Percentiles rank a stretch among this genome's conserved stretches.
phyloP scores from a whole-genome alignment of 768 basidiomycete species.

The Lactarius sanguifluus region DNA sequence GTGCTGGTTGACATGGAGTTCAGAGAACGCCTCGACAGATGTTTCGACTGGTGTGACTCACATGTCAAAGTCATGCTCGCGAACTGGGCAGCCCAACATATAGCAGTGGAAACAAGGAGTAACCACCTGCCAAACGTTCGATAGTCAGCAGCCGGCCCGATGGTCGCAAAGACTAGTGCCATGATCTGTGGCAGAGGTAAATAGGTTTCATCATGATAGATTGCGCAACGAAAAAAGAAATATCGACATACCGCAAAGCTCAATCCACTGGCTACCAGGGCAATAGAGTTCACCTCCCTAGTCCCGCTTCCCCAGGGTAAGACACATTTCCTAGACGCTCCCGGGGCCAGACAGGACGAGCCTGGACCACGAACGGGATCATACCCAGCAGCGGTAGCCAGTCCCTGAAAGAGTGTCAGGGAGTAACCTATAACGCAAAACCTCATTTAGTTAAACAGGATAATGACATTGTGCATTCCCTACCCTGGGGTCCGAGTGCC shows the following conservation, averaged over 20 bases:
- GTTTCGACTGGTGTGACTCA: slow-evolving; percentile 35
- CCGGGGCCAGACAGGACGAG: slow-evolving; percentile 55
- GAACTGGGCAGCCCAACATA: slow-evolving; percentile 81
- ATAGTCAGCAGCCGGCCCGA: slow-evolving; percentile 66
- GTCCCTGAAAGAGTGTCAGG: slow-evolving; percentile 69
- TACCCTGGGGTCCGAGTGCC: slow-evolving; percentile 60
- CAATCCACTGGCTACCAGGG: slow-evolving; percentile 72
- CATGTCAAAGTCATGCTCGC: slow-evolving; percentile 73
- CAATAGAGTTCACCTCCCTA: slow-evolving; percentile 69
- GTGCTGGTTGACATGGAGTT: slow-evolving; percentile 40
- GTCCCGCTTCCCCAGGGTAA: slow-evolving; percentile 72
- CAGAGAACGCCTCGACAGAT: neutral
- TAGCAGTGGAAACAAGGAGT: slow-evolving; percentile 60
- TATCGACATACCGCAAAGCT: slow-evolving; percentile 59
- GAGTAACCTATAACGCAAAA: slow-evolving; percentile 44
- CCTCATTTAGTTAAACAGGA: slow-evolving; percentile 8
- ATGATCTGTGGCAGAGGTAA: slow-evolving; percentile 48
- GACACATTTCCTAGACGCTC: slow-evolving; percentile 69
- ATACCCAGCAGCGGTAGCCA: slow-evolving; percentile 67
- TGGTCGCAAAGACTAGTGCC: slow-evolving; percentile 77
- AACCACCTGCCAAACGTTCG: slow-evolving; percentile 79
- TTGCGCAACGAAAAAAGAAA: neutral
- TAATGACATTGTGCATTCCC: slow-evolving; percentile 6
- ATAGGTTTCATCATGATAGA: neutral
- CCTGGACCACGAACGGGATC: slow-evolving; percentile 69